A percentile compares a stretch with the other conserved stretches of the same genome.
phyloP scores from a whole-genome alignment of 2,329 filamentous ascomycete species.

The Xylaria arbuscula region DNA sequence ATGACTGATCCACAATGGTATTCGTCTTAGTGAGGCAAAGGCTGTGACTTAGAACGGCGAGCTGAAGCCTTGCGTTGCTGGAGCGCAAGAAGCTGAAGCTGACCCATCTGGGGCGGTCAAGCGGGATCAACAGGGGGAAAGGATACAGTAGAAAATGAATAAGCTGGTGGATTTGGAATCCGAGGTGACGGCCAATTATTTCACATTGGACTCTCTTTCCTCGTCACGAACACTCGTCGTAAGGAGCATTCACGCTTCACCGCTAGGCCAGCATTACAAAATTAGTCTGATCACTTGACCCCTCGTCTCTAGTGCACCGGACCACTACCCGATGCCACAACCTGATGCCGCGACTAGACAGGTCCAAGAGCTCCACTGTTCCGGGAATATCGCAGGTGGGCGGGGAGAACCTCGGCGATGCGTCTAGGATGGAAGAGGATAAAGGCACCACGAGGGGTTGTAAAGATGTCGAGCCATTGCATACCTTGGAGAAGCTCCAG shows the following conservation, averaged over 20 bases:
- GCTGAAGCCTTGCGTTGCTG: slow-evolving; percentile 3
- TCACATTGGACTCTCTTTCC: slow-evolving; percentile 9
- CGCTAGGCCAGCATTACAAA: slow-evolving; percentile 30
- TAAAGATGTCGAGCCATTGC: slow-evolving; percentile 21
- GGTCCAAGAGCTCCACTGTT: slow-evolving; percentile 10
- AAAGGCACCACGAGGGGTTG: slow-evolving; percentile 5
- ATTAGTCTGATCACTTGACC: slow-evolving; percentile 34
- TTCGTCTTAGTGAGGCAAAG: background rate
- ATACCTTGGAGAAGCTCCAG: slow-evolving; percentile 46
- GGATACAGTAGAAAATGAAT: background rate
- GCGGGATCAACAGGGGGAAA: background rate
- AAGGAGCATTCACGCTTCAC: slow-evolving; percentile 26
- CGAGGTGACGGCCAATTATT: background rate
- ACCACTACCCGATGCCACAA: slow-evolving; percentile 24
- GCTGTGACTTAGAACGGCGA: background rate
- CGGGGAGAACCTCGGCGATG: background rate
- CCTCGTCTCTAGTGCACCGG: slow-evolving; percentile 20
- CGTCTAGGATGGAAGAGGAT: slow-evolving; percentile 3
- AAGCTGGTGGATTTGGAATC: slow-evolving; percentile 6
- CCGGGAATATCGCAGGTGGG: background rate
- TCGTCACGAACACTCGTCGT: slow-evolving; percentile 22
- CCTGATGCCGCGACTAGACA: slow-evolving; percentile 21
- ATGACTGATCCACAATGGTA: slow-evolving; percentile 8
- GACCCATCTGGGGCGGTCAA: slow-evolving; percentile 5
- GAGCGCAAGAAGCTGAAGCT: slow-evolving; percentile 4